Evolutionary conservation across 2,329 filamentous ascomycete genomes (phyloP).

Genomic region (Fusarium dlaminii): DNA sequence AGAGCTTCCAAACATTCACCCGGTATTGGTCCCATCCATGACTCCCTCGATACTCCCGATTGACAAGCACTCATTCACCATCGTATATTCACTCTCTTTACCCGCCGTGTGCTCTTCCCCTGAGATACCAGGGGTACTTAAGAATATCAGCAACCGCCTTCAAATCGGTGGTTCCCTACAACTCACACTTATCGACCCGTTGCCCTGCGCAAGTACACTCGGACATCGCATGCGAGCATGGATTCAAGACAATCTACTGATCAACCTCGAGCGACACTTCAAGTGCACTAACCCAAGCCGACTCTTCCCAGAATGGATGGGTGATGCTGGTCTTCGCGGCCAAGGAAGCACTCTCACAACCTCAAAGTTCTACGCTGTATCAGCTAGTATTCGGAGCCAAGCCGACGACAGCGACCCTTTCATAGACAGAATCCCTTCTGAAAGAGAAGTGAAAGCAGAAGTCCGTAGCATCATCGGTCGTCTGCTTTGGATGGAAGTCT

Average conservation of each 20-base stretch:
- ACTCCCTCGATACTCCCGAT: constrained; percentile 50
- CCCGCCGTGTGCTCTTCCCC: constrained; percentile 65
- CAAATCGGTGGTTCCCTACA: constrained; percentile 65
- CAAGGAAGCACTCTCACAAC: constrained; percentile 58
- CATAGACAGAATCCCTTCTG: constrained; percentile 30
- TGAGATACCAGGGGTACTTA: constrained; percentile 65
- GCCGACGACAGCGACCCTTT: constrained; percentile 37
- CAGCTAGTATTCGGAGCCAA: constrained; percentile 41
- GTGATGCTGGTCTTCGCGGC: constrained; percentile 61
- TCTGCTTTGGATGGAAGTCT: constrained; percentile 69
- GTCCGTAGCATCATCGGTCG: constrained; percentile 63
- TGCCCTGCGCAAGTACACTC: constrained; percentile 63
- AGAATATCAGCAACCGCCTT: constrained; percentile 65
- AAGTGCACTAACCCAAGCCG: constrained; percentile 68
- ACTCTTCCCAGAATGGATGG: constrained; percentile 68
- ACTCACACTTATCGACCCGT: constrained; percentile 70
- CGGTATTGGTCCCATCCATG: constrained; percentile 52
- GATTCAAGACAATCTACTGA: constrained; percentile 69
- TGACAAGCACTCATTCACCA: constrained; percentile 55
- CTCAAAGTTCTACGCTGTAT: constrained; percentile 60
- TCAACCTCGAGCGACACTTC: constrained; percentile 67
- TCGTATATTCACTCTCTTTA: constrained; percentile 63
- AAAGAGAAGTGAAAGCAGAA: constrained; percentile 53
- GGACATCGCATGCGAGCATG: constrained; percentile 68
- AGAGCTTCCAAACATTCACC: constrained; percentile 52